Evolutionary conservation across 169 alveolate genomes (phyloP).

Genomic region (Eimeria acervulina): DNA sequence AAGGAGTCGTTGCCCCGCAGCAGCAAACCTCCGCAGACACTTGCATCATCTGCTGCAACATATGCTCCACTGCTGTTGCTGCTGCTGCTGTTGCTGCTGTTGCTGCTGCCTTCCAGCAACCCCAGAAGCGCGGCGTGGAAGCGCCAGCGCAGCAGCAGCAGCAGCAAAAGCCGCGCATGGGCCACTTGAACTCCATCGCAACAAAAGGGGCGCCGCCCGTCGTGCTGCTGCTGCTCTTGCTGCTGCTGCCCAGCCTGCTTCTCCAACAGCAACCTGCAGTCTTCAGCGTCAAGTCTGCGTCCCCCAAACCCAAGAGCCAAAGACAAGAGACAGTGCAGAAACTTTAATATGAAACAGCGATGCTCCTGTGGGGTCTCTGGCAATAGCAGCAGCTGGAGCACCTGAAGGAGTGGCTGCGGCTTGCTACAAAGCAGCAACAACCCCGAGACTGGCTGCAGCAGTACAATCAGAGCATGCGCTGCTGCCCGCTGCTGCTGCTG

Average conservation of each 20-base stretch:
- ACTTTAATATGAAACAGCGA: constrained; percentile 13
- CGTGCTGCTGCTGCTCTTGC: constrained; percentile 41
- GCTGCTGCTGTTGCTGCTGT: background rate
- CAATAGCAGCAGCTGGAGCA: constrained; percentile 20
- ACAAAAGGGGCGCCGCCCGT: background rate
- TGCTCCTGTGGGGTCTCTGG: constrained; percentile 44
- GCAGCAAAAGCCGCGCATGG: constrained; percentile 7
- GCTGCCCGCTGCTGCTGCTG: constrained; percentile 39
- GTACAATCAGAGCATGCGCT: constrained; percentile 14
- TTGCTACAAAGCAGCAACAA: constrained; percentile 52
- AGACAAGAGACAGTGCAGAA: constrained; percentile 7
- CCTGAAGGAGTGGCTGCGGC: constrained; percentile 21
- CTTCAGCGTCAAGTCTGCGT: constrained; percentile 16
- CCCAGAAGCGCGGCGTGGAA: constrained; percentile 5
- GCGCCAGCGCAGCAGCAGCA: constrained; percentile 42
- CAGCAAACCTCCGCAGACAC: constrained; percentile 29
- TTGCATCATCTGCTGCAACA: constrained; percentile 24
- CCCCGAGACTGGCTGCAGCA: constrained; percentile 52
- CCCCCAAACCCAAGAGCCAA: constrained; percentile 49
- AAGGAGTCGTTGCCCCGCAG: background rate
- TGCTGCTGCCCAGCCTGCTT: background rate
- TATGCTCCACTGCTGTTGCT: background rate
- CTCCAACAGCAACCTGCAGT: constrained; percentile 21
- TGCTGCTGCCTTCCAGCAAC: constrained; percentile 11
- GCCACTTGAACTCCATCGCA: constrained; percentile 24